Conservation (phyloP, 1,284 basidiomycete species). For the Inonotus hispidus region DNA sequence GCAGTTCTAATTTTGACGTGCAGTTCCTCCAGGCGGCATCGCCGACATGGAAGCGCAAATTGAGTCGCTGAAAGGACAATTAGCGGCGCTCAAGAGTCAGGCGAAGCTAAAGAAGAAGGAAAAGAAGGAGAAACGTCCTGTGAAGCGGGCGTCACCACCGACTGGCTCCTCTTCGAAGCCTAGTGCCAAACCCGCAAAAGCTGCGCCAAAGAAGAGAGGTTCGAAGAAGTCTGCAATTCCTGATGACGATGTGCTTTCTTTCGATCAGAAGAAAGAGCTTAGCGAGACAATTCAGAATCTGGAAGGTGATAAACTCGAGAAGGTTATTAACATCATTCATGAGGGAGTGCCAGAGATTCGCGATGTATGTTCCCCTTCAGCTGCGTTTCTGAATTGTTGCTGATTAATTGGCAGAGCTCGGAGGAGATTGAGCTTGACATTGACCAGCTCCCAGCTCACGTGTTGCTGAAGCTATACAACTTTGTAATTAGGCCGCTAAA, state of each 20-base stretch:
- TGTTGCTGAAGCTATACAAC: conserved; percentile 89
- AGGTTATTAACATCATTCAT: conserved; percentile 89
- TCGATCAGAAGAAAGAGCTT: conserved; percentile 94
- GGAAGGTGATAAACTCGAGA: conserved; percentile 73
- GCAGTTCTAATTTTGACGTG: conserved; percentile 6
- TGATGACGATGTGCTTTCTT: conserved; percentile 73
- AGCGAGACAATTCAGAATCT: conserved; percentile 85
- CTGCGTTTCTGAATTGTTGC: conserved; percentile 7
- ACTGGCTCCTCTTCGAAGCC: conserved; percentile 61
- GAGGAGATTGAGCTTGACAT: conserved; percentile 98
- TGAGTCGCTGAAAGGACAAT: conserved; percentile 59
- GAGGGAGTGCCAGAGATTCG: conserved; percentile 84
- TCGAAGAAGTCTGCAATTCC: conserved; percentile 32
- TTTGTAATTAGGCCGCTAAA: conserved; percentile 79
- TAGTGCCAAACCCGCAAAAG: conserved; percentile 36
- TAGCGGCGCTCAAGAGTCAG: conserved; percentile 53
- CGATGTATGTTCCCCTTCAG: conserved; percentile 59
- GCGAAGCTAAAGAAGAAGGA: conserved; percentile 51
- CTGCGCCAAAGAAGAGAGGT: conserved; percentile 46
- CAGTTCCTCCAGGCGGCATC: conserved; percentile 48
- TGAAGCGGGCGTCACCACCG: conserved; percentile 37
- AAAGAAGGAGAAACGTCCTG: conserved; percentile 58
- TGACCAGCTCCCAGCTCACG: conserved; percentile 77
- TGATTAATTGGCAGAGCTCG: conserved; percentile 55
- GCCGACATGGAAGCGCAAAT: conserved; percentile 66